Base-by-base conservation (phyloP, 768 basidiomycete species). In the Boletus pseudo-olivaceus region DNA sequence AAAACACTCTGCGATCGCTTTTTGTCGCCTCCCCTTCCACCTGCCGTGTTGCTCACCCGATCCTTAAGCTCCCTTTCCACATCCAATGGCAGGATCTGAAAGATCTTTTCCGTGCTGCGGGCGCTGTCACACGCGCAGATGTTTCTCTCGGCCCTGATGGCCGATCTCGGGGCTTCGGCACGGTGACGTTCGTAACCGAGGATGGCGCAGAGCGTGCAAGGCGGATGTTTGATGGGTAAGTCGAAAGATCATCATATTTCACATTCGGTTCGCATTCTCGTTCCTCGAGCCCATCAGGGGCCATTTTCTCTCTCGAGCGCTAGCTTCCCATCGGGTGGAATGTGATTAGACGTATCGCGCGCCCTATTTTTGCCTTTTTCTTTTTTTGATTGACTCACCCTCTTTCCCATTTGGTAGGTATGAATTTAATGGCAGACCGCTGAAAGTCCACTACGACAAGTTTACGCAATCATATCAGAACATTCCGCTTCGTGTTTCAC, bases 61-160 rank as follows among this genome's bases (percentile, higher is more conserved):
- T 60, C 43, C 55, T n/a, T 55, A 93, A 66, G 91, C 81, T 95
- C 15, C 93, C 93, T 0, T 94, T 93, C 72, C 93, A 94, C 62
- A 88, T 87, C 61, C 93, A 94, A 73, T 99, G 96, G 96, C 96
- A 98, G 72, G 96, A 98, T 67, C 79, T 99, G 41, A 98, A 98
- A 72, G 95, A 98, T 71, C 79, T 98, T 5, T 96, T 98, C 67
- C 83, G 95, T 27, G 85, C 90, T 58, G 93, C 91, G 1, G 95
- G 96, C 17, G 85, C 88, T 19, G 88, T 98, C 50, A 75, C 93
- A 34, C 84, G 96, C 23, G 96, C 96, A 10, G 93, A 96, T 60
- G 90, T 97, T 20, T 89, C 89, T 17, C 81, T 93, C 32, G 92
- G 92, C 34, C 82, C 82, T 5, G 93, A 97, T 65, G 91, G 93